Base-by-base conservation (phyloP, 2,329 filamentous ascomycete genomes). In the Sporothrix dimorphospora region DNA sequence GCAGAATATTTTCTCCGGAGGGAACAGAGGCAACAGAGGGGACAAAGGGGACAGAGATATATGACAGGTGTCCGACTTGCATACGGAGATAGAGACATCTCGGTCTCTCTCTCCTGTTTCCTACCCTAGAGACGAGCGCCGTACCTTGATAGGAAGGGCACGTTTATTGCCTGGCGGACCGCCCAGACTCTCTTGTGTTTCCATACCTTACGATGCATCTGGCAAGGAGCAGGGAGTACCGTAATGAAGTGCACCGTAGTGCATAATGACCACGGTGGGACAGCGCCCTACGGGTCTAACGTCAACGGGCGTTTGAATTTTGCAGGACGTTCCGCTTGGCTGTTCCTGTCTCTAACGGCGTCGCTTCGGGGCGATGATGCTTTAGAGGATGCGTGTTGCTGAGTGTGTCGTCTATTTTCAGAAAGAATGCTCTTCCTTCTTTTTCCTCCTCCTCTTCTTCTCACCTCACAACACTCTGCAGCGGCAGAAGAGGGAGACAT, bases 271-370 rank as follows among this genome's bases (percentile, higher is more conserved):
- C 3, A 8, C 38, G 38, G 38, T 42, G 59, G 40, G 63, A 67
- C 24, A 51, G 63, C 63, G 63, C 63, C 45, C 40, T 67, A 67
- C 19, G 42, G 24, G 42, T 45, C 61, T 27, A 47, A 66, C 14
- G 40, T 66, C 38, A 66, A 63, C 24, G 5, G 21, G 61, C 16
- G n/a, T 66, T 66, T 61, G 57, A 42, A 21, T 38, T 11, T 21
- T 24, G 34, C 55, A 19, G 34, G 19, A 6, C 11, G 14, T 34
- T 42, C 19, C 30, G 3, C 30, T 3, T 34, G 30, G 30, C 30
- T 34, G 30, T 34, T 40, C n/a, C 34, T 61, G 24, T 9, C 27
- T 34, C 53, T 14, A 8, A 34, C 34, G 57, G 34, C 19, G 57
- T 24, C 19, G 57, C 24, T 34, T 61, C 34, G 57, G 57, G n/a